Percentiles rank a stretch among this genome's conserved stretches.
These are phyloP conservation scores for Hypomontagnella monticulosa DNA, from an alignment of 495 filamentous ascomycete species.

Conservation along the genomic window DNA sequence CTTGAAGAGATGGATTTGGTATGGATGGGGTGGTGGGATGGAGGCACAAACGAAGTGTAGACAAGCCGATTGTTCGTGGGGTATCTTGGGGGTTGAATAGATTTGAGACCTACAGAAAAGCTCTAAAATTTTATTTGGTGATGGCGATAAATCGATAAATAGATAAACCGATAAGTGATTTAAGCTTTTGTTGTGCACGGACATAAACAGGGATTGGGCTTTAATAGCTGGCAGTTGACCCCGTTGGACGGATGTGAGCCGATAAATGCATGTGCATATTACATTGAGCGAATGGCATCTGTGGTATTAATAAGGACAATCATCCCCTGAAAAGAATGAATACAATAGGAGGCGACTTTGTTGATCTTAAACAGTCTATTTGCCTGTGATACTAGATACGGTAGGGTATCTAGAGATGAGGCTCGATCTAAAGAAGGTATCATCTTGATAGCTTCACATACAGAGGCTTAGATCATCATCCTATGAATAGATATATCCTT, in stretches of 20 bases:
- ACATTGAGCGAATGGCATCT: background rate
- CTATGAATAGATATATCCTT: background rate
- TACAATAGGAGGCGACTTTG: no score
- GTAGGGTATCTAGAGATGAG: no score
- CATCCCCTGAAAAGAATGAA: no score
- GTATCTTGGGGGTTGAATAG: slow-evolving; percentile 11
- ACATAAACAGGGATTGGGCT: slow-evolving; percentile 9
- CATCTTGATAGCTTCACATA: background rate
- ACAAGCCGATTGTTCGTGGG: background rate
- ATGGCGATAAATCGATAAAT: slow-evolving; percentile 21
- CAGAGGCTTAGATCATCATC: background rate
- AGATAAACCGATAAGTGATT: slow-evolving; percentile 8
- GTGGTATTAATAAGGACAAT: no score
- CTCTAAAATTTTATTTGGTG: slow-evolving; percentile 39
- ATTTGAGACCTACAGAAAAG: background rate
- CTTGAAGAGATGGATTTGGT: slow-evolving; percentile 44
- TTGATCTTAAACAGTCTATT: no score
- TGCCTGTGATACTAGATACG: no score
- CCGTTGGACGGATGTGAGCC: no score
- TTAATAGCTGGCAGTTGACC: no score
- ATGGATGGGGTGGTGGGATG: background rate
- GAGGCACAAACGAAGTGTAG: background rate
- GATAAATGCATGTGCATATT: slow-evolving; percentile 9
- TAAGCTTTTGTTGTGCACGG: slow-evolving; percentile 27
- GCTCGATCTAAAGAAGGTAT: background rate